A percentile compares a stretch with the other conserved stretches of the same genome.
Evolutionary conservation across 805 yeast species (phyloP).

Genomic region (Danielia reshetovae): DNA sequence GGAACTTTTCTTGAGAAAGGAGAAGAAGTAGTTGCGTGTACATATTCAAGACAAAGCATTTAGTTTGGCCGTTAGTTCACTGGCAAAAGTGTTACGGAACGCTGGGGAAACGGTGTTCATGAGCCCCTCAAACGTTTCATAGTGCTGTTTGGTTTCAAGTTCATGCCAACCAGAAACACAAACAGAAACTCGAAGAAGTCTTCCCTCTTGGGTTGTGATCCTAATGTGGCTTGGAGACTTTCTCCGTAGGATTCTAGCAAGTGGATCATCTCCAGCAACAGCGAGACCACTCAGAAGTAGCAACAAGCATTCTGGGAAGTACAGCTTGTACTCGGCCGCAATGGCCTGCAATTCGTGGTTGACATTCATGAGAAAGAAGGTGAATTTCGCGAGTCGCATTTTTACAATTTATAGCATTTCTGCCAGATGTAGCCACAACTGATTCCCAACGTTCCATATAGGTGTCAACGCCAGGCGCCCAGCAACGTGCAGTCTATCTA

Average conservation of each 20-base stretch:
- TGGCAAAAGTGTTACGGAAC: constrained; percentile 13
- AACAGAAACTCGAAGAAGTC: constrained; percentile 4
- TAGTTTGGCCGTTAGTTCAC: constrained; percentile 8
- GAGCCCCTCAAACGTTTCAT: constrained; percentile 16
- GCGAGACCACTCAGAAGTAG: background rate
- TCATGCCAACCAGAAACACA: constrained; percentile 12
- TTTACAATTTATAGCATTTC: background rate
- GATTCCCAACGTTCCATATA: constrained; percentile 21
- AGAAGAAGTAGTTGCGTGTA: constrained; percentile 8
- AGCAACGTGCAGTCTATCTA: constrained; percentile 21
- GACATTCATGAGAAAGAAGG: constrained; percentile 2
- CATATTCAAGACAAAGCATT: background rate
- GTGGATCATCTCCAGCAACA: too few species aligned
- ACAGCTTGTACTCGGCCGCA: constrained; percentile 9
- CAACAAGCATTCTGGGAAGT: constrained; percentile 7
- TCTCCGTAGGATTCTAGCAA: too few species aligned
- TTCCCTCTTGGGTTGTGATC: constrained; percentile 10
- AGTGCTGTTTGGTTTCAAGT: constrained; percentile 2
- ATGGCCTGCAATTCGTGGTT: constrained; percentile 5
- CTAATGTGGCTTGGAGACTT: constrained; percentile 3
- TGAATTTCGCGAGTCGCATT: background rate
- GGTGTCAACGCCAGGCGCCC: constrained; percentile 23
- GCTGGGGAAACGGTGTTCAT: constrained; percentile 11
- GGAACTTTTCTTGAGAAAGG: constrained; percentile 35
- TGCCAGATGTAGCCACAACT: constrained; percentile 18